A percentile compares a stretch with the other conserved stretches of the same genome.
phyloP scores from a whole-genome alignment of 225 moss, liverwort and hornwort genomes.

The Pseudoscleropodium purum region DNA sequence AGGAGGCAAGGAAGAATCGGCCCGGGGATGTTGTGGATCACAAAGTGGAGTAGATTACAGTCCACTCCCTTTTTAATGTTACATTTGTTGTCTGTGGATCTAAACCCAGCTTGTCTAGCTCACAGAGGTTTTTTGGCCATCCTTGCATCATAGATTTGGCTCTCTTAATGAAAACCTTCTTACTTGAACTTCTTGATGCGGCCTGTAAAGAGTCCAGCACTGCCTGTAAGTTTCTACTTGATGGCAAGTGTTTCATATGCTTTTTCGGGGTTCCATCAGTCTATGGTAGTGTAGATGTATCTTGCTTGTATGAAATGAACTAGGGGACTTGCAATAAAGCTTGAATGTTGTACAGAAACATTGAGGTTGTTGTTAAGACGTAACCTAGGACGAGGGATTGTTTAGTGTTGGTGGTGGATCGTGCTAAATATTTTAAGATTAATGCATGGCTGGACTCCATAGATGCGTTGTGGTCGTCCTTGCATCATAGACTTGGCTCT shows the following conservation, averaged over 20 bases:
- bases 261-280: not conserved
- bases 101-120: not conserved
- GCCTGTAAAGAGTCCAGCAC: not conserved
- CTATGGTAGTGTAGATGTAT: not conserved
- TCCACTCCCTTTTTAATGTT: not conserved
- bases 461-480: not conserved
- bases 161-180: not conserved
- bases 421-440: not conserved
- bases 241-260: not conserved
- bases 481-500: not conserved
- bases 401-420: not conserved
- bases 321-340: not conserved
- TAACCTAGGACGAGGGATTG: not conserved
- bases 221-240: not conserved
- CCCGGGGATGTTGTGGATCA: not conserved
- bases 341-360: conserved; percentile 11
- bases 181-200: not conserved
- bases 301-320: conserved; percentile 2
- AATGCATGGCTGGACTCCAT: not conserved
- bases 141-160: not conserved
- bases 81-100: not conserved
- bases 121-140: not conserved
- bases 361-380: not conserved
- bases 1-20: not conserved
- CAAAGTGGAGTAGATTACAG: not conserved